Conservation (phyloP, 176 grass and related monocot species). For the Avena eriantha region DNA sequence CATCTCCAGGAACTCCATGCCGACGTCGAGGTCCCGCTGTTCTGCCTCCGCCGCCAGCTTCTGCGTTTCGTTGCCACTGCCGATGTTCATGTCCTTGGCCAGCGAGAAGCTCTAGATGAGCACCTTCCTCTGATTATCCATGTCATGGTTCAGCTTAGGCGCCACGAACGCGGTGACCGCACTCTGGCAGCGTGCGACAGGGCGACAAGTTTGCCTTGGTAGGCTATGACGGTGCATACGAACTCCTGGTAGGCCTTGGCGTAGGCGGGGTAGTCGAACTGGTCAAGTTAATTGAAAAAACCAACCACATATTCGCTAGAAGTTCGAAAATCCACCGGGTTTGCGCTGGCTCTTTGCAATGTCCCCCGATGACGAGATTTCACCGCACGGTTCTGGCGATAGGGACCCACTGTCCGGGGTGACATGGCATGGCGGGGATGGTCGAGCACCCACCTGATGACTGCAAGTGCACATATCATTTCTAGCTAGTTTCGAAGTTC, state of each 20-base stretch:
- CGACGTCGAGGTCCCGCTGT: constrained; percentile 55
- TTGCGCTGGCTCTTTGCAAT: too few species aligned
- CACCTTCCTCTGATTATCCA: constrained; percentile 68
- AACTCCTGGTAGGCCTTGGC: constrained; percentile 81
- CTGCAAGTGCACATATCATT: too few species aligned
- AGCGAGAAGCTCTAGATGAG: constrained; percentile 74
- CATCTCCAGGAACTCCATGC: constrained; percentile 64
- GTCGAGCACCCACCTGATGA: too few species aligned
- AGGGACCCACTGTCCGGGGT: too few species aligned
- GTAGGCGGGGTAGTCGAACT: constrained; percentile 86
- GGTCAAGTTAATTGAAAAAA: too few species aligned
- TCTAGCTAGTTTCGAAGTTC: too few species aligned
- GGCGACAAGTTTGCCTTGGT: constrained; percentile 61
- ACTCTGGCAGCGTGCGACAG: neutral
- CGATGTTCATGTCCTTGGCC: constrained; percentile 75
- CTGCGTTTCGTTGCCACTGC: neutral
- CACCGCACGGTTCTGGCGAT: too few species aligned
- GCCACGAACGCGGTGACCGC: neutral
- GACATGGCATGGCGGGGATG: too few species aligned
- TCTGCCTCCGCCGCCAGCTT: neutral
- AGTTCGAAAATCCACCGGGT: too few species aligned
- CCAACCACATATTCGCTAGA: too few species aligned
- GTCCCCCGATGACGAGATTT: too few species aligned
- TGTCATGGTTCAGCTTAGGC: constrained; percentile 48
- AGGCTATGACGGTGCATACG: constrained; percentile 71